A percentile compares a stretch with the other conserved stretches of the same genome.
phyloP scores from a whole-genome alignment of 352 stramenopile genomes.

The Globisporangium viniferum region DNA sequence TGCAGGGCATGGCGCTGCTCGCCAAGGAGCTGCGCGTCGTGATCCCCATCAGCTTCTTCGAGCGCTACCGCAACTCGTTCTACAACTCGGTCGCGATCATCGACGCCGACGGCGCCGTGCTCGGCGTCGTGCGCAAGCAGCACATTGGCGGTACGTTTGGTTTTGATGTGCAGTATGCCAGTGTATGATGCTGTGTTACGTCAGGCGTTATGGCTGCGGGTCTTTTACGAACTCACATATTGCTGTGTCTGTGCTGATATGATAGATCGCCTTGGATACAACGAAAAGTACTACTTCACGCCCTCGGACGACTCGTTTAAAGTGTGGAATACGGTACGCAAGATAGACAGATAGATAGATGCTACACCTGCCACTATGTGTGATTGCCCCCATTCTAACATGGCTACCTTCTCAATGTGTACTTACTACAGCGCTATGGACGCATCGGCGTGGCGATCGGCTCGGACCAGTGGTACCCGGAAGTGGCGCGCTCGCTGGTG shows the following conservation, averaged over 20 bases:
- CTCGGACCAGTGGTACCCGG: slow-evolving; percentile 92
- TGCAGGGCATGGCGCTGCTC: slow-evolving; percentile 85
- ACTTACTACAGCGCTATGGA: slow-evolving; percentile 59
- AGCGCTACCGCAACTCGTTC: slow-evolving; percentile 88
- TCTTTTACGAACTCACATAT: background rate
- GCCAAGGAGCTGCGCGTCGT: slow-evolving; percentile 90
- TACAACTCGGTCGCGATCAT: slow-evolving; percentile 93
- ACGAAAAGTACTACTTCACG: slow-evolving; percentile 93
- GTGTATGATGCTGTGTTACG: background rate
- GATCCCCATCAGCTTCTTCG: slow-evolving; percentile 92
- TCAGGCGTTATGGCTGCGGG: background rate
- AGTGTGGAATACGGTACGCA: slow-evolving; percentile 83
- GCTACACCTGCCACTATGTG: background rate
- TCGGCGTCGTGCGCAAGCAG: slow-evolving; percentile 88
- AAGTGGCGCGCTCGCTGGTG: slow-evolving; percentile 84
- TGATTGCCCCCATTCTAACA: background rate
- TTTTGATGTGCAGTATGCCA: background rate
- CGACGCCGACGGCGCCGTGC: slow-evolving; percentile 82
- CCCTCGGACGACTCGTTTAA: slow-evolving; percentile 87
- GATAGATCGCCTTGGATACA: slow-evolving; percentile 85
- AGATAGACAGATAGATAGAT: background rate
- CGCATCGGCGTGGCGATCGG: slow-evolving; percentile 89
- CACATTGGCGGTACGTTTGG: slow-evolving; percentile 77
- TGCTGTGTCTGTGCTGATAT: slow-evolving; percentile 13
- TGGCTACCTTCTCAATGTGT: background rate